Evolutionary conservation across 257 asterid genomes (phyloP), one percentile per base, ranked within the genome.

Genomic region (Capsicum pubescens): DNA sequence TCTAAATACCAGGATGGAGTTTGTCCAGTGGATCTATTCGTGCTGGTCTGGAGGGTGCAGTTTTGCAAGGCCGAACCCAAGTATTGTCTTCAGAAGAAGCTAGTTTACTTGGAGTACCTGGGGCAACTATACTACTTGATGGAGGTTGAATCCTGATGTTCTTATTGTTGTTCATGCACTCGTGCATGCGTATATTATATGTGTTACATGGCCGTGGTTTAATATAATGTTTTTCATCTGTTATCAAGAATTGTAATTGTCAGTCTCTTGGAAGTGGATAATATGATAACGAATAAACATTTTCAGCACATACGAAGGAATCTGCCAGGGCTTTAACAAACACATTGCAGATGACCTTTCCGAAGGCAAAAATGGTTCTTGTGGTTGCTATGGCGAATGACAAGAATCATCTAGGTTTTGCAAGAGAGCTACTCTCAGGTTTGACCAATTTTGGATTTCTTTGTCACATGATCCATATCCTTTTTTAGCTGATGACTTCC

Each of bases 341-440:
- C 86, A 91, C 90, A 71, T 85, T 96, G 80, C 88, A 87, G 84
- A 88, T 86, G 94, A 85, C 91, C 69, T 93, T 74, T 74, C 61
- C 81, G 0, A 74, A 74, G 81, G 81, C 21, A 21, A 74, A 50
- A 26, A 11, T 74, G 61, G 61, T 92, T 85, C 90, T 96, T 60
- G 93, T 93, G 87, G 95, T 94, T 86, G 94, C 98, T 76, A 96
- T 96, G 99, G 98, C 99, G 3, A 93, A 84, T 50, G 99, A 96
- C 91, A 96, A 96, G 91, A 98, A 94, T 84, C 98, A 94, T 89
- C 48, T 90, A 17, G 95, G 95, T 61, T 96, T 96, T 83, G 98
- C 99, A 44, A 86, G 89, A 83, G 97, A 83, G 83, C 85, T 94
- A 50, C 91, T 96, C 76, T 88, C 95, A 91, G 97, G 99, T 95